These are phyloP conservation scores for Striga asiatica DNA, from an alignment of 257 asterid genomes.

Conservation along the genomic window DNA sequence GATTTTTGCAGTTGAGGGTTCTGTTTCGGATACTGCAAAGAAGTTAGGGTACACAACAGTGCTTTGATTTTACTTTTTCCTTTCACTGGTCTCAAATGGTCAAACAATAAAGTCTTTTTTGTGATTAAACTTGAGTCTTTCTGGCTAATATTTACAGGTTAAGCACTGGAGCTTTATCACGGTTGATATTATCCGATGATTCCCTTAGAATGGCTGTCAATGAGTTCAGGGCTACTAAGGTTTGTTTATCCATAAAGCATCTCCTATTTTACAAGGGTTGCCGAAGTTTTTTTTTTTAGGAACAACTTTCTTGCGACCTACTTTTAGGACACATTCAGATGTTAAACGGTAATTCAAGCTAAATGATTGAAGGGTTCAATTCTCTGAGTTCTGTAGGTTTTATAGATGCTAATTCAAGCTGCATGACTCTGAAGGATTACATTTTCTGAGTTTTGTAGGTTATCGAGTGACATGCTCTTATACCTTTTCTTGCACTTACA, in stretches of 20 bases:
- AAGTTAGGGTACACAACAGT: conserved; percentile 55
- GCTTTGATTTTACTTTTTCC: neutral
- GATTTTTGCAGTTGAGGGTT: conserved; percentile 69
- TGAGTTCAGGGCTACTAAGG: conserved; percentile 73
- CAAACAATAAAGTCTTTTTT: neutral
- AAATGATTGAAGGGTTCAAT: neutral
- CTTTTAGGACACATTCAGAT: neutral
- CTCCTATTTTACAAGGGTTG: neutral
- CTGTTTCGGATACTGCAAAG: conserved; percentile 80
- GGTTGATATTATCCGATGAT: conserved; percentile 84
- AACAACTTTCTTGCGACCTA: no score
- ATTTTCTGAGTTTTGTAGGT: neutral
- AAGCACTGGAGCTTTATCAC: conserved; percentile 90
- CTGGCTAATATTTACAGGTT: conserved; percentile 33
- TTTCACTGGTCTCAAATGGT: conserved; percentile 1
- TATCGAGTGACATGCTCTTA: conserved; percentile 4
- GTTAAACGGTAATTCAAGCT: neutral
- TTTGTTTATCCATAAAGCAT: conserved; percentile 14
- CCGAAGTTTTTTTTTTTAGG: no score
- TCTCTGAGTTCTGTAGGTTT: no score
- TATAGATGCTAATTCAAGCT: neutral
- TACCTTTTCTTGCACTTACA: neutral
- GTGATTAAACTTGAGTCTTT: neutral
- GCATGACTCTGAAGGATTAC: neutral
- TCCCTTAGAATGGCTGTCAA: conserved; percentile 79